Percentiles rank a stretch among this genome's conserved stretches.
These are phyloP conservation scores for Ceratopteris richardii DNA, from an alignment of 75 land plant genomes.

Conservation along the genomic window DNA sequence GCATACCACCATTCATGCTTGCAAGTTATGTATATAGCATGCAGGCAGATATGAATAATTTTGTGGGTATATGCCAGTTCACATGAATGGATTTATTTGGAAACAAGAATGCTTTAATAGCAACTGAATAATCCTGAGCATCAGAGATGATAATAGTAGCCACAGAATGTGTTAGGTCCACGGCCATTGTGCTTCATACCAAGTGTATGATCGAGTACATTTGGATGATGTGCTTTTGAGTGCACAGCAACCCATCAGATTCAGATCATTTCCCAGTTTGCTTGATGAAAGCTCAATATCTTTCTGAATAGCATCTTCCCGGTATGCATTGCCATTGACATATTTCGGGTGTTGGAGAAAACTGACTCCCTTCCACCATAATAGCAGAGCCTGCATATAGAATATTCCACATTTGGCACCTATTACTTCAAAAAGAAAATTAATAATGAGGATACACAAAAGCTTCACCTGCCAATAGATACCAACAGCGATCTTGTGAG, in stretches of 20 bases:
- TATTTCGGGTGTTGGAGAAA: constrained; percentile 42
- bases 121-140: too few species aligned
- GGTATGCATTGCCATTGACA: constrained; percentile 24
- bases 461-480: constrained; percentile 93
- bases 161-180: constrained; percentile 5
- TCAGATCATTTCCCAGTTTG: too few species aligned
- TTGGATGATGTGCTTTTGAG: background rate
- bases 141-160: too few species aligned
- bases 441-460: background rate
- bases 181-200: constrained; percentile 10
- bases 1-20: too few species aligned
- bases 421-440: background rate
- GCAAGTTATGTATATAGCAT: too few species aligned
- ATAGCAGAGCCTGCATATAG: constrained; percentile 22
- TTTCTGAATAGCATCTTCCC: constrained; percentile 23
- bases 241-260: too few species aligned
- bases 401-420: background rate
- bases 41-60: too few species aligned
- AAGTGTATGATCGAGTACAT: constrained; percentile 3
- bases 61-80: too few species aligned
- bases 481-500: constrained; percentile 92
- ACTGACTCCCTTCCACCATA: constrained; percentile 34
- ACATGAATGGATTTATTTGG: too few species aligned
- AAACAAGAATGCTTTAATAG: too few species aligned
- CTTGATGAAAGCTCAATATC: constrained; percentile 7